Base-by-base conservation (phyloP, 495 filamentous ascomycete genomes). In the Aeminium ludgeri region DNA sequence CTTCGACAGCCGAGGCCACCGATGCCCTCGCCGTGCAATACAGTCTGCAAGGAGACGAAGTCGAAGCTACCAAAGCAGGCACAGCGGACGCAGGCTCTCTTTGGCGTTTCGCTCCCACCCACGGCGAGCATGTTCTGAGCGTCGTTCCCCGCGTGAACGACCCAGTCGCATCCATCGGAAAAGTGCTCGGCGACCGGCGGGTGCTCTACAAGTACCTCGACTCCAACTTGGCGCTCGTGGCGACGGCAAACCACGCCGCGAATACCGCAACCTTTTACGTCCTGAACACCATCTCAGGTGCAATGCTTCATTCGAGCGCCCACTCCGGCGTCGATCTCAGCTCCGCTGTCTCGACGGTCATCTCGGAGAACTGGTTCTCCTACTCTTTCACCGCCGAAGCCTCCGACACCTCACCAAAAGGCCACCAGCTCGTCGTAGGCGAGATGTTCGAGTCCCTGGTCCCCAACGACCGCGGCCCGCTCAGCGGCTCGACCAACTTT, bases 141-240 rank as follows among this genome's bases (percentile, higher is more conserved):
- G 67, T 86, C 20, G 75, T 72, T 11, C 60, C 75, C 19, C 69
- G 82, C 23, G 49, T 67, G 6, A 78, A 89, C 49, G 87, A 96
- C 45, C 83, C 83, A 2, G 77, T 94, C 32, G 87, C 91, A 8
- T 95, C 89, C 0, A 94, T 99, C 42, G 89, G 91, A 34, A 80
- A 82, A 44, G 89, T 93, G 15, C 72, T 96, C 25, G 86, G 84
- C 37, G 77, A 96, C 52, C 77, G 89, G 15, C 79, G 76, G 1
- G 89, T 99, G 30, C 68, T 92, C 44, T 99, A 96, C 72, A 99
- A 99, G 63, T 95, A 95, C 57, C 64, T 99, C 18, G 89, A 86
- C 60, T 78, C 82, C 1, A 95, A 96, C 59, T 65, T 86, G 4
- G 64, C 86, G 6, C 72, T 93, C 0, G 65, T 94, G 38, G 82